A percentile compares a stretch with the other conserved stretches of the same genome.
Evolutionary conservation across 371 early-diverging fungal genomes (phyloP).

Genomic region (Chytridium lagenaria): DNA sequence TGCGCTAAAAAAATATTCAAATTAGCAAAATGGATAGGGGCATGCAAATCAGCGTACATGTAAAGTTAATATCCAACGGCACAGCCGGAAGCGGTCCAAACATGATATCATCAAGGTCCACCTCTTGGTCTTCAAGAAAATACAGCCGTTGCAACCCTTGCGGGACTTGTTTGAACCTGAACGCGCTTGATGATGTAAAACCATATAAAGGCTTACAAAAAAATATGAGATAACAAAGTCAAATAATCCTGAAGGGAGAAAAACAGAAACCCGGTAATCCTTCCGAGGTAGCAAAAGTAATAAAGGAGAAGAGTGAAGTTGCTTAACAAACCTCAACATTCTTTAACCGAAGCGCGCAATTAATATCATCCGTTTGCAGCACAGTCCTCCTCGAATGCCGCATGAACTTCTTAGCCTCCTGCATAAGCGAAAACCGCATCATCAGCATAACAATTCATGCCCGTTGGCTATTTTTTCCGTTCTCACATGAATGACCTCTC

Average conservation of each 20-base stretch:
- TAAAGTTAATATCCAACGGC: slow-evolving; percentile 86
- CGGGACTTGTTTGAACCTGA: slow-evolving; percentile 40
- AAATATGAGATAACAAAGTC: not conserved
- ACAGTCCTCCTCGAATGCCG: slow-evolving; percentile 90
- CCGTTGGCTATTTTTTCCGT: not conserved
- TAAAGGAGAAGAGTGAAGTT: not conserved
- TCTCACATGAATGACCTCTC: slow-evolving; percentile 90
- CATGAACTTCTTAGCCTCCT: slow-evolving; percentile 99
- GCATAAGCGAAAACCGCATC: not conserved
- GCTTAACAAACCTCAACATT: slow-evolving; percentile 84
- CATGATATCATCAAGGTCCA: slow-evolving; percentile 93
- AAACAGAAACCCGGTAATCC: not conserved
- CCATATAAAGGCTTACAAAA: slow-evolving; percentile 91
- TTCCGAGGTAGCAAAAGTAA: no score
- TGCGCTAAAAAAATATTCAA: slow-evolving; percentile 65
- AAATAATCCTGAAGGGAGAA: not conserved
- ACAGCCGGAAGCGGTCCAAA: slow-evolving; percentile 93
- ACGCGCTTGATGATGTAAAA: slow-evolving; percentile 31
- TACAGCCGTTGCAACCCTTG: slow-evolving; percentile 61
- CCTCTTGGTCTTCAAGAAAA: slow-evolving; percentile 97
- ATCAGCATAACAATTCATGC: no score
- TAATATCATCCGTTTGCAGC: slow-evolving; percentile 92
- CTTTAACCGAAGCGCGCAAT: slow-evolving; percentile 91
- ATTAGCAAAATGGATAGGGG: slow-evolving; percentile 29
- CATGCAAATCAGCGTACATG: slow-evolving; percentile 52